Evolutionary conservation across 768 basidiomycete genomes (phyloP), one percentile per base, ranked within the genome.

Genomic region (Boletellus ananas): DNA sequence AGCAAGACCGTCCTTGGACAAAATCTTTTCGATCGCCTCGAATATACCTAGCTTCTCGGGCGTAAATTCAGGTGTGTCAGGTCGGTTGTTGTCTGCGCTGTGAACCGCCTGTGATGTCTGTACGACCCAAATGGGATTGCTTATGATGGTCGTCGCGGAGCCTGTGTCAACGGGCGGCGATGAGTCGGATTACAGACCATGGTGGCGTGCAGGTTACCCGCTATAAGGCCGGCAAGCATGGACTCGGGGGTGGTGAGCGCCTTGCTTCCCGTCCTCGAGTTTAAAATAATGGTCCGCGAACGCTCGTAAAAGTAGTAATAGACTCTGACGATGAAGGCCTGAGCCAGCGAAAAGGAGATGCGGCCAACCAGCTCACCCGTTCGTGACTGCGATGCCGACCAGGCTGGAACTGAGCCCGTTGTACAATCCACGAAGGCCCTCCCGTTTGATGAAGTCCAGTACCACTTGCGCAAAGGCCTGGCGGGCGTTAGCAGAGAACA

Each of bases 51-150:
- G 78, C 56, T 84, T 85, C 68, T 72, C 77, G 41, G 70, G 64
- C 52, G 80, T 82, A 62, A 63, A 50, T 11, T 67, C 56, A 34
- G 70, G 58, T 9, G 66, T 34, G 37, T 72, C 70, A 6, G 67
- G 34, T n/a, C 55, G 44, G 11, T 53, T 35, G 34, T 57, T 25
- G 44, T 75, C 63, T 68, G 82, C 68, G 31, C 79, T 82, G 43
- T 75, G 78, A 29, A 87, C 85, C 9, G 88, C 85, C 66, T 95
- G 93, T 8, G 86, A 85, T 6, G 92, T 93, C 66, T 98, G 94
- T 18, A 98, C 77, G 42, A 96, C 93, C 96, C 96, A 99, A 52
- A 98, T 87, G 3, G 95, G 95, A 69, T 98, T 97, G 65, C 84
- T 88, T 55, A 90, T 77, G 55, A 95, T 69, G 4, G 92, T 88